Conservation (phyloP, 2,329 filamentous ascomycete genomes). For the Penicillium janthinellum region DNA sequence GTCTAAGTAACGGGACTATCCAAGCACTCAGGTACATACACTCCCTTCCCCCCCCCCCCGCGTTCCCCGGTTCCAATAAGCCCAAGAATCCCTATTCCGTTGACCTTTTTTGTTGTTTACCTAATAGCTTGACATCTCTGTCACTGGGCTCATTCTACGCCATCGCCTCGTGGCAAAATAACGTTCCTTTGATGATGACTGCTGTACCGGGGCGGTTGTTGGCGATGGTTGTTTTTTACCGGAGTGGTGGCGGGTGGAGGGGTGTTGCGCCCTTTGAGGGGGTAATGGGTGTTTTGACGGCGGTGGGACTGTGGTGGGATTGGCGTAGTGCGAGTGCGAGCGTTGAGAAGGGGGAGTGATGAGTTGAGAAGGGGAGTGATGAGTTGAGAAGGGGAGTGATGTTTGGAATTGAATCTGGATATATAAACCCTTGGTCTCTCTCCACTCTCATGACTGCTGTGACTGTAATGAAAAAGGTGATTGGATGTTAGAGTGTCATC, state of each 20-base stretch:
- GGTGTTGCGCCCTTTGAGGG: constrained; percentile 23
- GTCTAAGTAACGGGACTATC: constrained; percentile 15
- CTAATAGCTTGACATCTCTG: constrained; percentile 17
- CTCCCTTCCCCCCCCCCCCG: not conserved
- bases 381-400: not conserved
- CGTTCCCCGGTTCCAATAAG: not conserved
- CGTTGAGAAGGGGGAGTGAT: not conserved
- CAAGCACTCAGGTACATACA: constrained; percentile 21
- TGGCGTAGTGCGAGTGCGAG: constrained; percentile 2
- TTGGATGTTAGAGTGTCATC: no score
- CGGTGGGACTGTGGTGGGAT: constrained; percentile 19
- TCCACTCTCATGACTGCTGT: no score
- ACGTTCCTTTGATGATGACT: constrained; percentile 22
- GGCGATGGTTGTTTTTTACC: constrained; percentile 17
- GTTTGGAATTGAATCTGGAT: no score
- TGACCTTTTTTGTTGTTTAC: not conserved
- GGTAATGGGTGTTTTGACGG: constrained; percentile 18
- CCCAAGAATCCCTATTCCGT: no score
- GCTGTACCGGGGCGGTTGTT: constrained; percentile 20
- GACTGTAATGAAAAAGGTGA: no score
- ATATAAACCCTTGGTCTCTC: no score
- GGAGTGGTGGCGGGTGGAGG: constrained; percentile 15
- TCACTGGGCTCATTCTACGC: constrained; percentile 20
- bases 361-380: not conserved
- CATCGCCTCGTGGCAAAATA: constrained; percentile 23